These are phyloP conservation scores for Triticum dicoccoides DNA, from an alignment of 176 grass and related monocot species.

Conservation along the genomic window DNA sequence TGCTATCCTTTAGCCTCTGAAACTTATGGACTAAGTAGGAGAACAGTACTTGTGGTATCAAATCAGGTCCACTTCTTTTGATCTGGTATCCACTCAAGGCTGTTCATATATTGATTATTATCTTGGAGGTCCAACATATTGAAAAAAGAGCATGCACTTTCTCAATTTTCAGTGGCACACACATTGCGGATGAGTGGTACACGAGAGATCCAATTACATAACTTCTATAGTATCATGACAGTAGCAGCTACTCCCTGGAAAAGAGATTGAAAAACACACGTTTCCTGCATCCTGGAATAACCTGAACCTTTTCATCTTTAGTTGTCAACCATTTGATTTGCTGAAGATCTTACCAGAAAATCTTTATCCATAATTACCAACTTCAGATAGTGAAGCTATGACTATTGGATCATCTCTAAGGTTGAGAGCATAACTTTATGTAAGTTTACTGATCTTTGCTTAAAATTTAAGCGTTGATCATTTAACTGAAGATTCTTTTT, in stretches of 20 bases:
- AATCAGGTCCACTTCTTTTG: slow-evolving; percentile 45
- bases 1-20: not conserved
- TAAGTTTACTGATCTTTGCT: not conserved
- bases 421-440: not conserved
- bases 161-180: slow-evolving; percentile 19
- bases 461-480: not conserved
- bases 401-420: not conserved
- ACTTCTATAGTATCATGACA: slow-evolving; percentile 20
- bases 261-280: not conserved
- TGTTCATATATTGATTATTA: no score
- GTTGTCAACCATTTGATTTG: slow-evolving; percentile 21
- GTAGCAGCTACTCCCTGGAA: slow-evolving; percentile 19
- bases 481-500: not conserved
- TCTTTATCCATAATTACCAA: not conserved
- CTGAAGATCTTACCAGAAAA: slow-evolving; percentile 13
- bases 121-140: slow-evolving; percentile 22
- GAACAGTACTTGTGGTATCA: slow-evolving; percentile 18
- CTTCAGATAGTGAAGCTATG: not conserved
- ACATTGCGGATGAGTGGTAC: slow-evolving; percentile 24
- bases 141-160: slow-evolving; percentile 23
- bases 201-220: slow-evolving; percentile 42
- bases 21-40: slow-evolving; percentile 34
- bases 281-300: slow-evolving; percentile 19
- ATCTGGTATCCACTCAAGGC: slow-evolving; percentile 22
- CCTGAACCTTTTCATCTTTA: not conserved